Evolutionary conservation across 805 yeast species (phyloP).

Genomic region (Zygosaccharomyces rouxii): DNA sequence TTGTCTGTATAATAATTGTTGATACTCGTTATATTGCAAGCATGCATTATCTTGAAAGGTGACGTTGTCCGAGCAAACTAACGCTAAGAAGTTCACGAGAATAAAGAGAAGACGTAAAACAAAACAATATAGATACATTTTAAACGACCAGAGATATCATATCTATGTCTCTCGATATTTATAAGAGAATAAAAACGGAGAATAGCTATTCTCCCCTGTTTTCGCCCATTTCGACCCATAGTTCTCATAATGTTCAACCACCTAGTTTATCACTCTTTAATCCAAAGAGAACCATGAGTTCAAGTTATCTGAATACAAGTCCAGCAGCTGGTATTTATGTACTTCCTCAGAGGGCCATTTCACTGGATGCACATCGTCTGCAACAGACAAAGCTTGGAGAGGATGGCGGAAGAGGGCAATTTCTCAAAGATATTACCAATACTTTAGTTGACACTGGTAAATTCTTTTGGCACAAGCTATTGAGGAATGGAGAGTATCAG

Average conservation of each 20-base stretch:
- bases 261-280: slow-evolving; percentile 19
- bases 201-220: slow-evolving; percentile 21
- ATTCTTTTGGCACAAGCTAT: slow-evolving; percentile 12
- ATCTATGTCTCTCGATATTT: slow-evolving; percentile 17
- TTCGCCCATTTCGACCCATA: slow-evolving; percentile 22
- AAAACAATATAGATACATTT: not conserved
- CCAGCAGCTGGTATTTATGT: slow-evolving; percentile 4
- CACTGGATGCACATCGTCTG: not conserved
- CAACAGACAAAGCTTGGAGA: not conserved
- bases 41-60: not conserved
- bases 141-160: not conserved
- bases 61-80: not conserved
- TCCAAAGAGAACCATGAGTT: slow-evolving; percentile 21
- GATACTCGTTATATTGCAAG: not conserved
- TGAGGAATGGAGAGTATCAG: not conserved
- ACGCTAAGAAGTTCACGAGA: not conserved
- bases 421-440: slow-evolving; percentile 8
- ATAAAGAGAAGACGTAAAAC: not conserved
- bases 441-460: slow-evolving; percentile 14
- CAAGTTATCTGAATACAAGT: slow-evolving; percentile 1
- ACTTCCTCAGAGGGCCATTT: slow-evolving; percentile 6
- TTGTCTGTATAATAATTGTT: not conserved
- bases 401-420: slow-evolving; percentile 1
- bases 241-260: slow-evolving; percentile 15
- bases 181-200: slow-evolving; percentile 15